Evolutionary conservation across 2,329 filamentous ascomycete genomes (phyloP).

Genomic region (Colletotrichum zoysiae): DNA sequence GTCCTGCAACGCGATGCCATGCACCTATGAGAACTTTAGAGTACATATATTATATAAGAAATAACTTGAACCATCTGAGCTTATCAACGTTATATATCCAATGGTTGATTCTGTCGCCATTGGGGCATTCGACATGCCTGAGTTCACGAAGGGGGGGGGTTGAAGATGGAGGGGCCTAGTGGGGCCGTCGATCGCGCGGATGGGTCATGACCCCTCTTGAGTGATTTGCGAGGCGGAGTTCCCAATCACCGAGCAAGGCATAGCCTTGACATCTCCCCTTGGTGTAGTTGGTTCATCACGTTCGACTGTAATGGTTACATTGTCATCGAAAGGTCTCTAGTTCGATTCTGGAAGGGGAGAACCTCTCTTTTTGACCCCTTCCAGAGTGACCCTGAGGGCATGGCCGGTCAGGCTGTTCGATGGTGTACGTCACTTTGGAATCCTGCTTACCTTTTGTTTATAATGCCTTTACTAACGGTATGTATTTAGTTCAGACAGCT

Average conservation of each 20-base stretch:
- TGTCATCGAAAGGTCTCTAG: conserved; percentile 29
- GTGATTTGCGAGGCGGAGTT: not conserved
- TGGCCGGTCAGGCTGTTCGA: not conserved
- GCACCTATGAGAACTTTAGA: too few species aligned
- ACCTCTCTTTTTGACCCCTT: not conserved
- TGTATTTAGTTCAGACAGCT: not conserved
- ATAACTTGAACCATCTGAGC: not conserved
- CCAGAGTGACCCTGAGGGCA: not conserved
- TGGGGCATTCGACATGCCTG: not conserved
- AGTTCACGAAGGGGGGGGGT: not conserved
- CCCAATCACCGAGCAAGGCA: conserved; percentile 7
- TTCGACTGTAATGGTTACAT: conserved; percentile 31
- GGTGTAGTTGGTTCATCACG: conserved; percentile 30
- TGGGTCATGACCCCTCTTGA: not conserved
- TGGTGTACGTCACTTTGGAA: not conserved
- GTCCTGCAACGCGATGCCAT: too few species aligned
- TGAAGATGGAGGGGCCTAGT: not conserved
- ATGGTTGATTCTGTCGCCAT: too few species aligned
- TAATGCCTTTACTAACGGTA: not conserved
- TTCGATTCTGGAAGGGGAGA: conserved; percentile 29
- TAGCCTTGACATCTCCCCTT: conserved; percentile 18
- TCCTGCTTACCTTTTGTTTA: not conserved
- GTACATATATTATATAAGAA: too few species aligned
- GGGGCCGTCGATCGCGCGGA: not conserved
- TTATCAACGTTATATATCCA: too few species aligned